phyloP scores from a whole-genome alignment of 108 stramenopile species.

The Pseudonitzschia multistriata region DNA sequence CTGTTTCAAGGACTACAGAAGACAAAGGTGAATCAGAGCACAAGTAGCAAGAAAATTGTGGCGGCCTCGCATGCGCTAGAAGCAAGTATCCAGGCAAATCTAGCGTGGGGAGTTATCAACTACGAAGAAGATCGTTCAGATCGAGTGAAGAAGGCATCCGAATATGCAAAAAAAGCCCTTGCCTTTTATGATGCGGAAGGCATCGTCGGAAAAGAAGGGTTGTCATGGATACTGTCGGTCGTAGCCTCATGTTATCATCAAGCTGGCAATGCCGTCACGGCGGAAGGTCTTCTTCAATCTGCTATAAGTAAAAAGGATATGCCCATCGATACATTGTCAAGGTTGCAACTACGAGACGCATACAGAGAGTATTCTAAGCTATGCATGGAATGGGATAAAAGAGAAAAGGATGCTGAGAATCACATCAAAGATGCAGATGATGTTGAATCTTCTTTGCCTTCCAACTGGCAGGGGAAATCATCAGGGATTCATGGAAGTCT shows the following conservation, averaged over 20 bases:
- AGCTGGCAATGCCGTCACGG: conserved; percentile 74
- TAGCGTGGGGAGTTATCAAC: conserved; percentile 54
- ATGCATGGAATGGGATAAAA: conserved; percentile 76
- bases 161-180: conserved; percentile 63
- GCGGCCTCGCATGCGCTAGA: conserved; percentile 12
- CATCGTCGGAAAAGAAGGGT: conserved; percentile 24
- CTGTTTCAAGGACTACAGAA: conserved; percentile 39
- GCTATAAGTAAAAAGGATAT: conserved; percentile 39
- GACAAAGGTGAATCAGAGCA: not conserved
- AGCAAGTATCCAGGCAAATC: conserved; percentile 33
- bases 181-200: conserved; percentile 50
- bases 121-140: conserved; percentile 33
- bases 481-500: conserved; percentile 40
- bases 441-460: conserved; percentile 48
- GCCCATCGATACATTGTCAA: conserved; percentile 15
- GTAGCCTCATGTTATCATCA: conserved; percentile 69
- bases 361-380: conserved; percentile 51
- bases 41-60: not conserved
- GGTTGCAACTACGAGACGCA: conserved; percentile 61
- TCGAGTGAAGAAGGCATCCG: conserved; percentile 57
- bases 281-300: conserved; percentile 82
- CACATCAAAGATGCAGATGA: conserved; percentile 38
- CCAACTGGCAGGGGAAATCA: conserved; percentile 43
- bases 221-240: conserved; percentile 53
- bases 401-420: conserved; percentile 63